Percentiles rank a stretch among this genome's conserved stretches.
phyloP scores from a whole-genome alignment of 805 yeast species.

The Trichomonascus vanleenenianus region DNA sequence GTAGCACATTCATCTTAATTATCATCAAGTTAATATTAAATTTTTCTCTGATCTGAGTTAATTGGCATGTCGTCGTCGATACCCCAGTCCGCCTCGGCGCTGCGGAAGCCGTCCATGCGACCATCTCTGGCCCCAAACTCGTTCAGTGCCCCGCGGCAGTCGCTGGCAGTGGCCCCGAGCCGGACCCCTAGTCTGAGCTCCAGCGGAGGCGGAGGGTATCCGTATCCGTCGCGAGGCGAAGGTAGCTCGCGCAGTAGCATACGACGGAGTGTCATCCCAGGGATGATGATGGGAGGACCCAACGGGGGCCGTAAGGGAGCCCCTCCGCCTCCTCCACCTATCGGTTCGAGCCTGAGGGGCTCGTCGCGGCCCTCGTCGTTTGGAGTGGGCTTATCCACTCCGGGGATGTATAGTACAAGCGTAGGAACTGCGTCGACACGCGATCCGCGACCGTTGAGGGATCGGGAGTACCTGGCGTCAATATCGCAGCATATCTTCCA shows the following conservation, averaged over 20 bases:
- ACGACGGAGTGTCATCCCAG: constrained; percentile 7
- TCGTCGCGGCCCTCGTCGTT: constrained; percentile 15
- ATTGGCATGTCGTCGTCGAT: constrained; percentile 2
- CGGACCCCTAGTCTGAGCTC: neutral
- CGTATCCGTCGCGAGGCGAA: neutral
- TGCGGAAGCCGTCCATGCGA: constrained; percentile 13
- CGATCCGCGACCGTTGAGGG: constrained; percentile 77
- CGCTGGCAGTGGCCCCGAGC: constrained; percentile 8
- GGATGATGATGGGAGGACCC: constrained; percentile 5
- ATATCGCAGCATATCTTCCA: constrained; percentile 63
- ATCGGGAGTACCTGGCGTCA: constrained; percentile 54
- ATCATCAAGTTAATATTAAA: neutral
- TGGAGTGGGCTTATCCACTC: constrained; percentile 8
- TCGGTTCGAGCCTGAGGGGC: neutral
- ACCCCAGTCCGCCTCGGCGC: constrained; percentile 4
- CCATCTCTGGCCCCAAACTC: constrained; percentile 10
- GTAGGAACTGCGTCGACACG: constrained; percentile 6
- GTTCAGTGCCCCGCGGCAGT: constrained; percentile 7
- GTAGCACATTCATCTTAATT: too few relatives aligned
- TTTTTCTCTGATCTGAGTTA: neutral
- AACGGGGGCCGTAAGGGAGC: constrained; percentile 6
- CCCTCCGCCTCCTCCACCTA: neutral
- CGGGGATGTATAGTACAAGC: neutral
- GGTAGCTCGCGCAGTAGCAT: constrained; percentile 1
- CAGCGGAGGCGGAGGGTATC: neutral